phyloP scores from a whole-genome alignment of 768 basidiomycete genomes.

The Mrakia frigida region DNA sequence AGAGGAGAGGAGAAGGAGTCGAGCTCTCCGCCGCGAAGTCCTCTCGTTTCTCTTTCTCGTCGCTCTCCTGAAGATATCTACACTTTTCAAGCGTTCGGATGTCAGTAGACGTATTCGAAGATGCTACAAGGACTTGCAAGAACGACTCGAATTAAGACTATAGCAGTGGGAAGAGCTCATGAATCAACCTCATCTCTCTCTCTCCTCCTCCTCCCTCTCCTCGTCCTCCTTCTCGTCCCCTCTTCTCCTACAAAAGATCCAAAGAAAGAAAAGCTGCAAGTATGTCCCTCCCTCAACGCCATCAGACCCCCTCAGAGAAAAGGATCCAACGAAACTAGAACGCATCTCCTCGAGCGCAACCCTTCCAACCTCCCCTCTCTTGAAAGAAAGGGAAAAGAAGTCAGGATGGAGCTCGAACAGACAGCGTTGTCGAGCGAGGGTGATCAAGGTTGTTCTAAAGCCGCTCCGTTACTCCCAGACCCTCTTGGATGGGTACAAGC shows the following conservation, averaged over 20 bases:
- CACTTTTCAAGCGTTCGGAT: too few relatives aligned
- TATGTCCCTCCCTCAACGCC: constrained; percentile 15
- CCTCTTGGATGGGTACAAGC: constrained; percentile 5
- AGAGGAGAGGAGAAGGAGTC: too few relatives aligned
- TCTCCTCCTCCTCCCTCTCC: background rate
- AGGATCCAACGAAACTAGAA: background rate
- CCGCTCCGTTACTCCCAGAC: constrained; percentile 20
- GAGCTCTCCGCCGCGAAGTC: too few relatives aligned
- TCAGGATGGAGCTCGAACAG: background rate
- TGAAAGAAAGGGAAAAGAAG: too few relatives aligned
- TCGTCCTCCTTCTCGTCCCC: background rate
- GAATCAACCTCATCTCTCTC: background rate
- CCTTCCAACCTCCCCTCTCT: background rate
- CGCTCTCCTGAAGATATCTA: too few relatives aligned
- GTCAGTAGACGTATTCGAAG: too few relatives aligned
- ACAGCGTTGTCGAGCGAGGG: background rate
- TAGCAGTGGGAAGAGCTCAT: background rate
- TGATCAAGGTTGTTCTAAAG: constrained; percentile 1
- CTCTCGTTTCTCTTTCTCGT: too few relatives aligned
- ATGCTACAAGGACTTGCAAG: too few relatives aligned
- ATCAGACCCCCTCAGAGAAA: background rate
- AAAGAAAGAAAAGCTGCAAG: background rate
- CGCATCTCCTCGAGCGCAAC: background rate
- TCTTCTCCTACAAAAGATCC: background rate
- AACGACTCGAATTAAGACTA: too few relatives aligned